Conservation (phyloP, 2,329 filamentous ascomycete genomes). For the Penicillium aurantiogriseum region DNA sequence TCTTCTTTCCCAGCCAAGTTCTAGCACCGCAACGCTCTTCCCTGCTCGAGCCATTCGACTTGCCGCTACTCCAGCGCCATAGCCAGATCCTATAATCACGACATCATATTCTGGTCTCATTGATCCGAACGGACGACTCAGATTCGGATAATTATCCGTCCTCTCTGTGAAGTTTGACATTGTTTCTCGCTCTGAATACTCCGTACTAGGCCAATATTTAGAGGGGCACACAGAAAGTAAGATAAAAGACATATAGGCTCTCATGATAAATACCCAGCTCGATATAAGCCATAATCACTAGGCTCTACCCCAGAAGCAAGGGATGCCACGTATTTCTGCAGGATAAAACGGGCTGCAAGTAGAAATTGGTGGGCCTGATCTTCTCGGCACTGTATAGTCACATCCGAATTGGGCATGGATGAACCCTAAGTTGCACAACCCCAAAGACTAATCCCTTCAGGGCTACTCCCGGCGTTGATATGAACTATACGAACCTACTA, state of each 20-base stretch:
- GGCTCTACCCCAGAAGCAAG: background rate
- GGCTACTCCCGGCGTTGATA: background rate
- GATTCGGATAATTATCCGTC: conserved; percentile 9
- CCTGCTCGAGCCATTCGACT: conserved; percentile 62
- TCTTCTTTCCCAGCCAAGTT: conserved; percentile 64
- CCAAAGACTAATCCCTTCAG: background rate
- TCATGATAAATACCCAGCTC: background rate
- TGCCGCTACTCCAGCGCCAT: conserved; percentile 66
- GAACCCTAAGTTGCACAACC: background rate
- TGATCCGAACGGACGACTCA: conserved; percentile 7
- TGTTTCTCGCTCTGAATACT: background rate
- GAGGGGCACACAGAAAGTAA: background rate
- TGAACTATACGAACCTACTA: background rate
- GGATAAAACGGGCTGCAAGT: background rate
- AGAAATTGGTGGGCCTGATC: background rate
- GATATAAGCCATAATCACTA: background rate
- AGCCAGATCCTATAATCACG: conserved; percentile 67
- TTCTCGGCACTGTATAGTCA: background rate
- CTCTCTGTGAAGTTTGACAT: background rate
- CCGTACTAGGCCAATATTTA: too few relatives aligned
- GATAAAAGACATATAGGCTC: background rate
- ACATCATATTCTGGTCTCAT: conserved; percentile 55
- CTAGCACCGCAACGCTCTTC: conserved; percentile 63
- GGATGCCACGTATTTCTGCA: background rate
- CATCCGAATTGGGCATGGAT: background rate